Base-by-base conservation (phyloP, 2,329 filamentous ascomycete species). In the Didymella glomerata region DNA sequence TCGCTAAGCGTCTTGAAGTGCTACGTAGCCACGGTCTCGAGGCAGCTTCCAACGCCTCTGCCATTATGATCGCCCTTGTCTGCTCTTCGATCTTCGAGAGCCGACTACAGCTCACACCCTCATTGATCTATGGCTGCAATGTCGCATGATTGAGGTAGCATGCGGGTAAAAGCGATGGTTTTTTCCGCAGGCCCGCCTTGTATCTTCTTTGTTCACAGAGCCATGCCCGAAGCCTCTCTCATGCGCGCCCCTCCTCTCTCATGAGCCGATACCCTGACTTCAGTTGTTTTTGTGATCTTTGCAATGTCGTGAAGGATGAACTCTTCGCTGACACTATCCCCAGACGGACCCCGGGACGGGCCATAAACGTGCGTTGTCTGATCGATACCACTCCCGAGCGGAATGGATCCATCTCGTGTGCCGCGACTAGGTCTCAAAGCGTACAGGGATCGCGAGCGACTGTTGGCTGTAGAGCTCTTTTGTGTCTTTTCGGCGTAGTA, bases 401-500 rank as follows among this genome's bases (percentile, higher is more conserved):
- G 54, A 6, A 65, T 41, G 1, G 52, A 53, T 14, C 54, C 53
- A 2, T 49, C 20, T 27, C 25, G 42, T n/a, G 46, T 27, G 27
- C 27, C 53, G 1, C 48, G 32, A 27, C 45, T 40, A 4, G 63
- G 56, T 32, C 24, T 60, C 1, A 60, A 16, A 3, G 51, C 51
- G 32, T 64, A 62, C 13, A 60, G n/a, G 10, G 61, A 60, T 28
- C 49, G 48, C 2, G 62, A 56, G 16, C 36, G 48, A 16, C 55
- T 46, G 20, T 52, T 58, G 1, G 32, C 48, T 18, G 48, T 47
- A 4, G 56, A 62, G 34, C 59, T 58, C 41, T 54, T 62, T 22
- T 60, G 57, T 18, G 63, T 66, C 48, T 58, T 66, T 8, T 66
- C 63, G 7, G 62, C 61, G 16, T 58, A 66, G 24, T 60, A 66